Base-by-base conservation (phyloP, 805 yeast species). In the Scheffersomyces amazonensis region DNA sequence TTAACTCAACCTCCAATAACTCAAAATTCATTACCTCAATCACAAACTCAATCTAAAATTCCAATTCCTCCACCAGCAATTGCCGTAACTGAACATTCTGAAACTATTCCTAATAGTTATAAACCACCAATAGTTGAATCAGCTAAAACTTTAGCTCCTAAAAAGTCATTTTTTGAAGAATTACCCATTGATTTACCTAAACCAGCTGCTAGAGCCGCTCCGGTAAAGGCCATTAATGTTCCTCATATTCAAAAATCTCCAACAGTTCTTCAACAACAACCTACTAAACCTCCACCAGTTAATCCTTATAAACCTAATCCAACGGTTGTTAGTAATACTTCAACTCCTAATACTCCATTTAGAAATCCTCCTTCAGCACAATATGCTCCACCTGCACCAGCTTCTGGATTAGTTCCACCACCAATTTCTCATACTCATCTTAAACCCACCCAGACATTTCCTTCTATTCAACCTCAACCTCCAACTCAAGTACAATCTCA, bases 161-260 rank as follows among this genome's bases (percentile, higher is more conserved):
- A n/a, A 16, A 70, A 74, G 50, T 59, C 77, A 8, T 78, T 81
- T 50, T 81, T 78, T 50, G 82, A 77, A 37, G 87, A 81, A 38
- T 53, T 78, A 27, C 86, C 86, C 3, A 53, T 61, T 20, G 44
- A 54, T 1, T 47, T 72, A 37, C 64, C 67, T 1, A 52, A 46
- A 22, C 47, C 54, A 6, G 49, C 54, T 3, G 60, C 60, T 1
- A 54, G 63, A 34, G 57, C 65, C 10, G 50, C 50, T n/a, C 56
- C 62, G 2, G 55, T 49, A 3, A 39, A 46, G n/a, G 21, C 50
- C 2, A 30, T 37, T 15, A 28, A 35, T 13, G 31, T 39, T 16
- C 42, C 38, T 3, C 46, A 44, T 10, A 39, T 7, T 36, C 49
- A 57, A 56, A 23, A 43, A 47, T 16, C 53, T 11, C 52, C 48